These are phyloP conservation scores for Heterobasidion annosum DNA, from an alignment of 1,284 basidiomycete genomes.

Conservation along the genomic window DNA sequence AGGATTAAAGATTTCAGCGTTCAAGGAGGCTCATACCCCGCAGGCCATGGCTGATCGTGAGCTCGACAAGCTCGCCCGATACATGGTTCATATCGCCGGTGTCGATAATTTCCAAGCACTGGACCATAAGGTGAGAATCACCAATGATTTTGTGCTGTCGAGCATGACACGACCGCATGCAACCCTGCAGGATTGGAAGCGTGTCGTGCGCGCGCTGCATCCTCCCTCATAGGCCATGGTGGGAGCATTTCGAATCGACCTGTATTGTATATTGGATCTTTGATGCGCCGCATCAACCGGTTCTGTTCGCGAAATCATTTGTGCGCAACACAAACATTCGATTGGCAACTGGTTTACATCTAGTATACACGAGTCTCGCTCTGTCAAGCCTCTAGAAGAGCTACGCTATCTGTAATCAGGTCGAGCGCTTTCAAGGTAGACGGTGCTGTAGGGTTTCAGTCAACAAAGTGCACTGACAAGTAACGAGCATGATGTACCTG, in stretches of 20 bases:
- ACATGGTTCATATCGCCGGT: constrained; percentile 52
- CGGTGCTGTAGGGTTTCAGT: constrained; percentile 18
- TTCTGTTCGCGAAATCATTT: no score
- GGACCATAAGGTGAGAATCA: constrained; percentile 44
- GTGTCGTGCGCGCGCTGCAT: constrained; percentile 16
- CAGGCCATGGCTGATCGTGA: constrained; percentile 59
- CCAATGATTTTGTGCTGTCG: neutral
- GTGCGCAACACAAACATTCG: no score
- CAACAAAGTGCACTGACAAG: neutral
- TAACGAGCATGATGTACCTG: constrained; percentile 5
- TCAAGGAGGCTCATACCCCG: constrained; percentile 65
- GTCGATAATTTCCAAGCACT: constrained; percentile 45
- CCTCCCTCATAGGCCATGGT: constrained; percentile 6
- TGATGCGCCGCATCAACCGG: neutral
- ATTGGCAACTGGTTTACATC: no score
- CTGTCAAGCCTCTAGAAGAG: constrained; percentile 18
- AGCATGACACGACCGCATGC: neutral
- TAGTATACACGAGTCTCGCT: no score
- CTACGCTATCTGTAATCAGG: constrained; percentile 42
- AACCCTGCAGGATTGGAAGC: constrained; percentile 24
- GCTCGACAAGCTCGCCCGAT: constrained; percentile 52
- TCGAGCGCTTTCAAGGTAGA: constrained; percentile 45
- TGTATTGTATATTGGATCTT: neutral
- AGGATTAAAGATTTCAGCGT: constrained; percentile 78
- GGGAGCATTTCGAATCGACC: neutral